A percentile compares a stretch with the other conserved stretches of the same genome.
phyloP scores from a whole-genome alignment of 371 early-diverging fungal species.

The Actinomucor elegans region DNA sequence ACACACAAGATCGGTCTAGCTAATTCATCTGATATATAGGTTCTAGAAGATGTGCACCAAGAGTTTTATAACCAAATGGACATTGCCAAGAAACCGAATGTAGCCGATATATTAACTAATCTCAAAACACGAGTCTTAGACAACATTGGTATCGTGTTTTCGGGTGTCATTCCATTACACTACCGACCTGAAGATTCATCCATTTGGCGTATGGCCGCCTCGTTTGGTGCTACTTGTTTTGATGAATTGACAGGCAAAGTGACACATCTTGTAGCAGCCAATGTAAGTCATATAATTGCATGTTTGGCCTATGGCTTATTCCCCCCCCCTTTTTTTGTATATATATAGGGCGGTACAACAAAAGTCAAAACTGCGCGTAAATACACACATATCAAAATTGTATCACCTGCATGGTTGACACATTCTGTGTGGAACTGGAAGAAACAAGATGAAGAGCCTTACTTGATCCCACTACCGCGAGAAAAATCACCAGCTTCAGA shows the following conservation, averaged over 20 bases:
- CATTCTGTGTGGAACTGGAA: conserved; percentile 59
- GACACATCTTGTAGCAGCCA: conserved; percentile 81
- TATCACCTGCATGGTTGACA: conserved; percentile 63
- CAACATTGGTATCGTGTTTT: conserved; percentile 52
- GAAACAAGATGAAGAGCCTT: conserved; percentile 51
- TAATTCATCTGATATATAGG: no score
- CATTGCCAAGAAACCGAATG: conserved; percentile 25
- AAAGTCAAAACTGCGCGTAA: conserved; percentile 59
- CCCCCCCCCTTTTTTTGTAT: not conserved
- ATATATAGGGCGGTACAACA: conserved; percentile 48
- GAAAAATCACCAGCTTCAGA: conserved; percentile 14
- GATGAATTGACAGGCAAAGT: conserved; percentile 52
- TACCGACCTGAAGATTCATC: conserved; percentile 48
- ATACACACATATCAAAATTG: conserved; percentile 45
- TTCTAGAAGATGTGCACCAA: conserved; percentile 40
- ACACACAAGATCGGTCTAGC: no score
- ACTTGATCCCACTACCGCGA: conserved; percentile 31
- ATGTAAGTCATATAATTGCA: conserved; percentile 48
- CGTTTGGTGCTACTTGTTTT: conserved; percentile 71
- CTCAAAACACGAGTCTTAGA: conserved; percentile 47
- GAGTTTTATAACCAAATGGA: conserved; percentile 43
- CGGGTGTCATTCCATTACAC: conserved; percentile 59
- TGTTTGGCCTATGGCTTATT: no score
- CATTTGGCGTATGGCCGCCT: conserved; percentile 67
- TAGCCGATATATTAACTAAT: conserved; percentile 41